Percentiles rank a stretch among this genome's conserved stretches.
Conservation (phyloP, 768 basidiomycete genomes). For the Infundibulicybe gibba region DNA sequence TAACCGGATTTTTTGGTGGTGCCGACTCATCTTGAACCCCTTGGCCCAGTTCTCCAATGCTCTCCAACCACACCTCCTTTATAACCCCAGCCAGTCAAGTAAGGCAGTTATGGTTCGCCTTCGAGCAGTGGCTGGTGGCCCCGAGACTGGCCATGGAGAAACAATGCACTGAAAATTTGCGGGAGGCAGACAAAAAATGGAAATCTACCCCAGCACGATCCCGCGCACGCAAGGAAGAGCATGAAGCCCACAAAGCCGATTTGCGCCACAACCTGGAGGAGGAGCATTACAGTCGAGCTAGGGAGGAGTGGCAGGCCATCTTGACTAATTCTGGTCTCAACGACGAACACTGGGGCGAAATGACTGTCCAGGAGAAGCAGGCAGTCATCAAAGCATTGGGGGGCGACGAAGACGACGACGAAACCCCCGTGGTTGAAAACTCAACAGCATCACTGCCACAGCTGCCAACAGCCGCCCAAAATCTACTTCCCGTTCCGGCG, state of each 20-base stretch:
- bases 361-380: slow-evolving; percentile 31
- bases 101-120: slow-evolving; percentile 29
- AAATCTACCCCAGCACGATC: slow-evolving; percentile 13
- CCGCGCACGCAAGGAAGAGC: slow-evolving; percentile 17
- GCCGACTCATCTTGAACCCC: slow-evolving; percentile 22
- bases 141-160: slow-evolving; percentile 20
- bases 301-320: slow-evolving; percentile 38
- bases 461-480: slow-evolving; percentile 9
- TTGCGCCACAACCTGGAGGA: slow-evolving; percentile 25
- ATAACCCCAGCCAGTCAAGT: slow-evolving; percentile 18
- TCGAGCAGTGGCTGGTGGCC: slow-evolving; percentile 26
- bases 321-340: slow-evolving; percentile 27
- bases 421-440: slow-evolving; percentile 5
- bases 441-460: slow-evolving; percentile 13
- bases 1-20: slow-evolving; percentile 24
- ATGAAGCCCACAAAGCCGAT: slow-evolving; percentile 22
- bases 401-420: slow-evolving; percentile 28
- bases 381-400: slow-evolving; percentile 34
- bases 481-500: slow-evolving; percentile 12
- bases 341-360: slow-evolving; percentile 42
- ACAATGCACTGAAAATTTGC: slow-evolving; percentile 18
- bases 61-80: slow-evolving; percentile 9
- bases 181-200: slow-evolving; percentile 23
- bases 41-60: slow-evolving; percentile 13
- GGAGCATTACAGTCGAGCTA: slow-evolving; percentile 25